A percentile compares a stretch with the other conserved stretches of the same genome.
Conservation (phyloP, 2,329 filamentous ascomycete genomes). For the Fusarium burgessii region DNA sequence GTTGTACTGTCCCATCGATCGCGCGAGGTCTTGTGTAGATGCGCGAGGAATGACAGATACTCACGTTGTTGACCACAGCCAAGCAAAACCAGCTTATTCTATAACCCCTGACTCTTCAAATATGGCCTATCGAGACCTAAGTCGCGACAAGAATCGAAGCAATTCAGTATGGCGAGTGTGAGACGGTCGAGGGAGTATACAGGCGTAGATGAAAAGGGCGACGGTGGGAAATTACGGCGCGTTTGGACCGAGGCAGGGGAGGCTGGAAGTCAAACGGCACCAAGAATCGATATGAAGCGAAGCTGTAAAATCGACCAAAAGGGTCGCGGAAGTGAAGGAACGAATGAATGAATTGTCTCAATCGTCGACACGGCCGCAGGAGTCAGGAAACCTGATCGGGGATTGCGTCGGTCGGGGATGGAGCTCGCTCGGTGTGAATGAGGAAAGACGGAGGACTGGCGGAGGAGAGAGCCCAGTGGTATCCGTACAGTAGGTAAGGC, state of each 20-base stretch:
- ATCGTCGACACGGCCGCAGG: conserved; percentile 33
- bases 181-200: conserved; percentile 27
- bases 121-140: conserved; percentile 45
- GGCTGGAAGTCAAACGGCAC: conserved; percentile 30
- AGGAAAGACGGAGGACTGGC: conserved; percentile 43
- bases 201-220: conserved; percentile 30
- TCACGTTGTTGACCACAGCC: conserved; percentile 43
- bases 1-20: conserved; percentile 13
- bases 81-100: conserved; percentile 39
- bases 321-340: conserved; percentile 20
- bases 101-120: conserved; percentile 45
- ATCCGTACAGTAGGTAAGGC: conserved; percentile 31
- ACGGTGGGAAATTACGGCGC: conserved; percentile 41
- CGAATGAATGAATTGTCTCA: conserved; percentile 30
- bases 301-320: conserved; percentile 22
- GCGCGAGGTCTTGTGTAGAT: conserved; percentile 13
- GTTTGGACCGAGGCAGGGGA: conserved; percentile 36
- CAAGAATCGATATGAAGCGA: conserved; percentile 31
- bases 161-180: conserved; percentile 23
- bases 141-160: conserved; percentile 31
- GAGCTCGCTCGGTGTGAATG: conserved; percentile 49
- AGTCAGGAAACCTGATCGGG: conserved; percentile 42
- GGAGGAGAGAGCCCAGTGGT: conserved; percentile 40
- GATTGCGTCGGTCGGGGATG: conserved; percentile 46
- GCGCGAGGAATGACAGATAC: conserved; percentile 35